These are phyloP conservation scores for Pholiota microspora DNA, from an alignment of 768 basidiomycete genomes.

Conservation along the genomic window DNA sequence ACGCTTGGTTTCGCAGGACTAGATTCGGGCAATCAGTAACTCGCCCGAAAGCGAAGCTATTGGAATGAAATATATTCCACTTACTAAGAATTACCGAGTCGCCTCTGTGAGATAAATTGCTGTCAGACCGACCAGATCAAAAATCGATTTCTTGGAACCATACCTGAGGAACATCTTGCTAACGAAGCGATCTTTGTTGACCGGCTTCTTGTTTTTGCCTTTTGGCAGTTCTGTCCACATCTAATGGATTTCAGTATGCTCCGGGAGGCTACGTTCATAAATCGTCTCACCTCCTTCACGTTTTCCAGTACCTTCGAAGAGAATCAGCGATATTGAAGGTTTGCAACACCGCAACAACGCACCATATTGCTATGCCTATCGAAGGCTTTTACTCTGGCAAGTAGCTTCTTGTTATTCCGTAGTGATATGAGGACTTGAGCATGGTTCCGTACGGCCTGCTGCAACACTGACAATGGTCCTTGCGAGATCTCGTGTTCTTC, in stretches of 20 bases:
- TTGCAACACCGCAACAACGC: constrained; percentile 22
- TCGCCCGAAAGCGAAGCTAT: constrained; percentile 21
- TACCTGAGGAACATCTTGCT: constrained; percentile 98
- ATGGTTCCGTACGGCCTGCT: constrained; percentile 97
- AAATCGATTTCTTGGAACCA: constrained; percentile 21
- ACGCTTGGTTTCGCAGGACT: constrained; percentile 81
- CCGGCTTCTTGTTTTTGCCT: constrained; percentile 97
- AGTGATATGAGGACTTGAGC: constrained; percentile 96
- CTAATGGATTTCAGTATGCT: constrained; percentile 37
- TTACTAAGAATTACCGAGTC: constrained; percentile 97
- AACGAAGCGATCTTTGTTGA: constrained; percentile 99
- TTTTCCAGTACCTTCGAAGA: constrained; percentile 83
- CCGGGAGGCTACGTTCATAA: neutral
- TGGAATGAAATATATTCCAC: no score
- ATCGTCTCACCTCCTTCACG: constrained; percentile 80
- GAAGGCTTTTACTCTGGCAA: constrained; percentile 96
- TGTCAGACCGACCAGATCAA: constrained; percentile 10
- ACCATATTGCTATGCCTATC: constrained; percentile 99
- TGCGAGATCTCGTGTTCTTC: constrained; percentile 99
- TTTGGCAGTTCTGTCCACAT: constrained; percentile 99
- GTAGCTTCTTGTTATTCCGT: constrained; percentile 96
- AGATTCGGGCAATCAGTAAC: constrained; percentile 8
- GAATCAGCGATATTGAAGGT: constrained; percentile 12
- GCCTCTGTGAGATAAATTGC: constrained; percentile 55
- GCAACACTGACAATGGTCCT: constrained; percentile 93